These are phyloP conservation scores for Melampsora allii-populina DNA, from an alignment of 1,284 basidiomycete genomes.

Conservation along the genomic window DNA sequence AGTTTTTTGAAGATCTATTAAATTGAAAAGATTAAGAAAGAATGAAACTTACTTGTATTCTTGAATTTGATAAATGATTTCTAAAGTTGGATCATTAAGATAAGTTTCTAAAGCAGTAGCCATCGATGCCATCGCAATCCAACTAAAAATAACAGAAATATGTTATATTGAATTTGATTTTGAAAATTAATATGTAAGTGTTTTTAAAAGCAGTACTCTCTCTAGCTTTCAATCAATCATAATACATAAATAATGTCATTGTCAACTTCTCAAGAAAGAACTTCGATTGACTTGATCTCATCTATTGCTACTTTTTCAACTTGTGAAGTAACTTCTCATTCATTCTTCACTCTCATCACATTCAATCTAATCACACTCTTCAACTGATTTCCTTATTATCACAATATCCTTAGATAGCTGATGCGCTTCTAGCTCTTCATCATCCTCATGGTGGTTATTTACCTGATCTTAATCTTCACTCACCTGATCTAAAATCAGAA, in stretches of 20 bases:
- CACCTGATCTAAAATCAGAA: conserved; percentile 51
- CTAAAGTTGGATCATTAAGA: conserved; percentile 1
- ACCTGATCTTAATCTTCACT: conserved; percentile 70
- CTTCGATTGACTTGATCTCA: neutral
- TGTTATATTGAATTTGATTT: too few species aligned
- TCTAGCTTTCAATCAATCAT: too few species aligned
- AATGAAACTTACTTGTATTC: too few species aligned
- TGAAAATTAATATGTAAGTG: too few species aligned
- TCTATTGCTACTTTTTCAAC: conserved; percentile 20
- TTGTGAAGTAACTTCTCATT: conserved; percentile 16
- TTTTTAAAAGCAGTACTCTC: too few species aligned
- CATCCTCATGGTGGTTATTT: conserved; percentile 72
- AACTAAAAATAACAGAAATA: too few species aligned
- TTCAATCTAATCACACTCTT: neutral
- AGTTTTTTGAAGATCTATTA: neutral
- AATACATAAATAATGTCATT: too few species aligned
- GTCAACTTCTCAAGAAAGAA: conserved; percentile 4
- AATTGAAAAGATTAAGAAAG: too few species aligned
- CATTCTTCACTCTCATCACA: neutral
- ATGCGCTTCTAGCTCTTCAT: conserved; percentile 82
- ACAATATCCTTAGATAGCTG: conserved; percentile 64
- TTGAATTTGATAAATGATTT: neutral
- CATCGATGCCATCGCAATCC: too few species aligned
- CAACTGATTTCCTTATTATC: neutral
- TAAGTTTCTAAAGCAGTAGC: neutral